Conservation (phyloP, 2,329 filamentous ascomycete species). For the Fusarium albosuccineum region DNA sequence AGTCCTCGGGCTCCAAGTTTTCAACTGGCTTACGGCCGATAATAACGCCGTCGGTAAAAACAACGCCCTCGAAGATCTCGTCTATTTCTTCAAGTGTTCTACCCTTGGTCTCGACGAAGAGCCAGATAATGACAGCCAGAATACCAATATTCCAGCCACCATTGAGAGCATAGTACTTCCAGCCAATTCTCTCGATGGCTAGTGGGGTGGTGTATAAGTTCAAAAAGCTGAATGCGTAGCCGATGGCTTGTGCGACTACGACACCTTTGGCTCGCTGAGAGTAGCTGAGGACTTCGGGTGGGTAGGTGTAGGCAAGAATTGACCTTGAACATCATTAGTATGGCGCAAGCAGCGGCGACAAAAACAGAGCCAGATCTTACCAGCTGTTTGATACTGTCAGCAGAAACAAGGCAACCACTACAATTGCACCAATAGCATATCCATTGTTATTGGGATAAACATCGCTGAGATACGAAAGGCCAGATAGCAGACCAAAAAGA, state of each 20-base stretch:
- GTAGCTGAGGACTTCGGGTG: conserved; percentile 19
- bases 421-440: conserved; percentile 16
- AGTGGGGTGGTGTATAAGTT: conserved; percentile 23
- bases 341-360: no score
- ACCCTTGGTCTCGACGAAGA: conserved; percentile 25
- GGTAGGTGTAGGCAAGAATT: conserved; percentile 16
- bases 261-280: conserved; percentile 21
- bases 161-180: conserved; percentile 19
- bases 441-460: conserved; percentile 1
- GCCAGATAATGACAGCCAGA: conserved; percentile 8
- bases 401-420: conserved; percentile 19
- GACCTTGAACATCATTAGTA: conserved; percentile 11
- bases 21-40: neutral
- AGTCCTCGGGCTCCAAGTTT: neutral
- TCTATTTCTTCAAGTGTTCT: conserved; percentile 24
- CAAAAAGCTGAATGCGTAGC: conserved; percentile 20
- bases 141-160: conserved; percentile 21
- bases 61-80: conserved; percentile 15
- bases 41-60: conserved; percentile 7
- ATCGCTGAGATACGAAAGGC: conserved; percentile 8
- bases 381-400: conserved; percentile 19
- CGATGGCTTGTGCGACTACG: conserved; percentile 18
- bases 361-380: neutral
- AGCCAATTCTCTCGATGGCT: conserved; percentile 14
- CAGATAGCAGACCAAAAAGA: neutral